Percentiles rank a stretch among this genome's conserved stretches.
Conservation (phyloP, 2,329 filamentous ascomycete genomes). For the Immersiporthe knoxdaviesiana region DNA sequence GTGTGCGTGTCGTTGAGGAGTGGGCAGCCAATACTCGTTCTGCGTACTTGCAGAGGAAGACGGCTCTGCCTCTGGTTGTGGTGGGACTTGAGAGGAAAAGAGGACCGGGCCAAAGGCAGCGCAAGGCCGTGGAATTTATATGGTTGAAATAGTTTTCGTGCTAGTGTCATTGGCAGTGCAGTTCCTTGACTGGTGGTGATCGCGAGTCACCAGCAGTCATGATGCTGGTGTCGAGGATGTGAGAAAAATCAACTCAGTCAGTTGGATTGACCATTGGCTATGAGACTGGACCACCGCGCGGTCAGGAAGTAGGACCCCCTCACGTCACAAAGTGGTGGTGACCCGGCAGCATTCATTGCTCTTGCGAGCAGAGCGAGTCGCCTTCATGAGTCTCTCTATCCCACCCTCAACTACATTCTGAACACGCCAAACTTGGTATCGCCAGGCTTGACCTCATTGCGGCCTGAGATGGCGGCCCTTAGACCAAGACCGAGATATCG, state of each 20-base stretch:
- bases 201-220: not conserved
- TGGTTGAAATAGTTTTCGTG: not conserved
- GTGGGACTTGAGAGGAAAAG: not conserved
- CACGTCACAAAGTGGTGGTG: not conserved
- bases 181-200: not conserved
- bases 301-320: not conserved
- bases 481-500: slow-evolving; percentile 74
- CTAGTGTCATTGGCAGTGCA: not conserved
- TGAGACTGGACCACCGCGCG: not conserved
- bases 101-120: not conserved
- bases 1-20: not conserved
- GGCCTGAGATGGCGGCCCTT: slow-evolving; percentile 70
- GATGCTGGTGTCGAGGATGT: not conserved
- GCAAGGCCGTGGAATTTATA: not conserved
- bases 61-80: not conserved
- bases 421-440: slow-evolving; percentile 79
- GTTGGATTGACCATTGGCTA: not conserved
- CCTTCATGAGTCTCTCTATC: not conserved
- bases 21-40: not conserved
- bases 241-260: not conserved
- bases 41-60: not conserved
- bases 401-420: slow-evolving; percentile 67
- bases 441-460: slow-evolving; percentile 61
- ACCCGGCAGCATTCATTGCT: not conserved
- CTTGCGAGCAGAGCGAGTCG: not conserved